These are phyloP conservation scores for Aspergillus olivimuriae DNA, from an alignment of 495 filamentous ascomycete genomes.

Conservation along the genomic window DNA sequence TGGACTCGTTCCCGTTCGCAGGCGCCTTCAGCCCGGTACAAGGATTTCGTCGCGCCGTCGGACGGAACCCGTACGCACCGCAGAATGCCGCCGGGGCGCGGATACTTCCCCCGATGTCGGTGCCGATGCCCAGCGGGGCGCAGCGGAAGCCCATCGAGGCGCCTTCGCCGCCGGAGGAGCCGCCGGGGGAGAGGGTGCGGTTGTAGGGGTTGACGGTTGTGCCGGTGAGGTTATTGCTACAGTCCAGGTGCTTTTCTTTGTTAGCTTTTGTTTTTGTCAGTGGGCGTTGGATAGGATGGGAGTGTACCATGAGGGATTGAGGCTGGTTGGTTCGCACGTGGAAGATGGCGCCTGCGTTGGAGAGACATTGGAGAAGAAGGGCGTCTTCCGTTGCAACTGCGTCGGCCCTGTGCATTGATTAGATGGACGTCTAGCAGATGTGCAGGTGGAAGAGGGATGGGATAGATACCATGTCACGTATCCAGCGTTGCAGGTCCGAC, in stretches of 20 bases:
- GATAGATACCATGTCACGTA: slow-evolving; percentile 38
- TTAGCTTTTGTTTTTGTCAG: slow-evolving; percentile 1
- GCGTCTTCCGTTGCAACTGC: slow-evolving; percentile 31
- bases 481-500: slow-evolving; percentile 34
- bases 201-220: slow-evolving; percentile 59
- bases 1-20: slow-evolving; percentile 51
- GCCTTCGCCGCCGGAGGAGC: slow-evolving; percentile 63
- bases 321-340: slow-evolving; percentile 63
- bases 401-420: slow-evolving; percentile 32
- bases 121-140: slow-evolving; percentile 58
- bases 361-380: slow-evolving; percentile 25
- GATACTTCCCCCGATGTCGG: slow-evolving; percentile 60
- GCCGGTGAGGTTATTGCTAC: slow-evolving; percentile 59
- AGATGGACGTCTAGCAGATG: no score
- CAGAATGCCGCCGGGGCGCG: slow-evolving; percentile 54
- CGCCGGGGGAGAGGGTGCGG: slow-evolving; percentile 48
- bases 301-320: slow-evolving; percentile 36
- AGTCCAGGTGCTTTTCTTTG: slow-evolving; percentile 33
- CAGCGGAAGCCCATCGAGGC: slow-evolving; percentile 58
- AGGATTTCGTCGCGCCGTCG: slow-evolving; percentile 50
- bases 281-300: background rate
- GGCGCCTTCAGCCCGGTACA: slow-evolving; percentile 32
- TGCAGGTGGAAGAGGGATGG: no score
- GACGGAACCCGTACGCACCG: slow-evolving; percentile 53
- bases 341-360: slow-evolving; percentile 48